Evolutionary conservation across 2,329 filamentous ascomycete genomes (phyloP).

Genomic region (Microsporum canis): DNA sequence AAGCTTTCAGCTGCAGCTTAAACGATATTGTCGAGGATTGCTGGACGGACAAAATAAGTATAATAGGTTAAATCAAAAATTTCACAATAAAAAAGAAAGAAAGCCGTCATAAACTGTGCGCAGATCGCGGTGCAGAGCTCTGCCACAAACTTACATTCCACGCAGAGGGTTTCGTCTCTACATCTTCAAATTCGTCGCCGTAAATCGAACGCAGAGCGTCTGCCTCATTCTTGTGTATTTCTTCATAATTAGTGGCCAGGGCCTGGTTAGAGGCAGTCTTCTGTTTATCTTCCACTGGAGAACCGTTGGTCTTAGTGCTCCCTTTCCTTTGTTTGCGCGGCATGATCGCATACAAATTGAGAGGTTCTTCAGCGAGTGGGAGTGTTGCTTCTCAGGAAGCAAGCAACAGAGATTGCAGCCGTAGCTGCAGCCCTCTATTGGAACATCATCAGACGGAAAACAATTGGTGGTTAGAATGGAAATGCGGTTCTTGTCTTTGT

Average conservation of each 20-base stretch:
- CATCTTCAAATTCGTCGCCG: constrained; percentile 71
- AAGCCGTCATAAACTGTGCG: not conserved
- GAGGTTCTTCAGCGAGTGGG: constrained; percentile 14
- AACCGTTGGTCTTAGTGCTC: constrained; percentile 25
- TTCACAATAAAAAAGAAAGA: not conserved
- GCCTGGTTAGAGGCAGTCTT: constrained; percentile 23
- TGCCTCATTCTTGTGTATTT: constrained; percentile 79
- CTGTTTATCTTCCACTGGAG: constrained; percentile 28
- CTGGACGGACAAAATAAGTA: constrained; percentile 28
- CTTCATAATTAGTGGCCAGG: constrained; percentile 55
- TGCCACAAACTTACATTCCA: constrained; percentile 61
- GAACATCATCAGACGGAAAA: constrained; percentile 20
- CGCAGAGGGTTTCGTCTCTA: constrained; percentile 56
- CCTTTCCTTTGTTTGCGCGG: constrained; percentile 36
- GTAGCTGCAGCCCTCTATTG: constrained; percentile 34
- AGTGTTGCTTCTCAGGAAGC: constrained; percentile 21
- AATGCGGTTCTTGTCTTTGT: not conserved
- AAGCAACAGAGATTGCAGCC: constrained; percentile 30
- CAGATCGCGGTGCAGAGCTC: not conserved
- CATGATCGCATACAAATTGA: constrained; percentile 29
- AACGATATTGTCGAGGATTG: constrained; percentile 71
- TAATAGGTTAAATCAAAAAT: not conserved
- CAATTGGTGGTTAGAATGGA: constrained; percentile 4
- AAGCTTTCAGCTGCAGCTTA: constrained; percentile 64
- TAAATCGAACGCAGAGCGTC: constrained; percentile 80